Evolutionary conservation across 2,329 filamentous ascomycete species (phyloP).

Genomic region (Monosporascus sp.): DNA sequence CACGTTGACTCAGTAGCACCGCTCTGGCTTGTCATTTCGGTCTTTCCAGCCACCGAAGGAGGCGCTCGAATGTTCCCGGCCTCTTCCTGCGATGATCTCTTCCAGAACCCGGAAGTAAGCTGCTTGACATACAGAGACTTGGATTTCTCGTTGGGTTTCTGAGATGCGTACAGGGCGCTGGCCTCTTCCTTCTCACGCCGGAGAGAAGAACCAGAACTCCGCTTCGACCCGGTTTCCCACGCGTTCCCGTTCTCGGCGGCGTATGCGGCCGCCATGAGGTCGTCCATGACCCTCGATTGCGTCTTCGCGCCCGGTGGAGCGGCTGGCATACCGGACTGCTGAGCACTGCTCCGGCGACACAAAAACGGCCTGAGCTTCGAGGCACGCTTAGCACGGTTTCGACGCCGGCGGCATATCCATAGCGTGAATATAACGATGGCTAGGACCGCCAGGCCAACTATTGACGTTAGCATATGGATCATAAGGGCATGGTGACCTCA

Average conservation of each 20-base stretch:
- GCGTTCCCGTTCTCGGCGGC: conserved; percentile 12
- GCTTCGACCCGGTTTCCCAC: conserved; percentile 1
- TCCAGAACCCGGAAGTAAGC: background rate
- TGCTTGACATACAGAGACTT: background rate
- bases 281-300: conserved; percentile 12
- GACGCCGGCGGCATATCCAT: conserved; percentile 10
- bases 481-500: background rate
- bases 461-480: background rate
- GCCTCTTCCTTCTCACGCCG: background rate
- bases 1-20: conserved; percentile 12
- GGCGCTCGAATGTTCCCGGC: too few species aligned
- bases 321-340: background rate
- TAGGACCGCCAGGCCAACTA: conserved; percentile 8
- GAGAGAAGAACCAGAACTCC: background rate
- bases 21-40: conserved; percentile 6
- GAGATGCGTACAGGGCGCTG: background rate
- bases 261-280: conserved; percentile 14
- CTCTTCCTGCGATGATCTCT: background rate
- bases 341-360: conserved; percentile 2
- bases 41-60: conserved; percentile 12
- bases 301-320: conserved; percentile 2
- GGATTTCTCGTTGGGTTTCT: background rate
- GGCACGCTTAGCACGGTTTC: background rate
- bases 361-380: conserved; percentile 1
- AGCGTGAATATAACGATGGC: conserved; percentile 8